Evolutionary conservation across 768 basidiomycete genomes (phyloP).

Genomic region (Xerocomus spinulosus): DNA sequence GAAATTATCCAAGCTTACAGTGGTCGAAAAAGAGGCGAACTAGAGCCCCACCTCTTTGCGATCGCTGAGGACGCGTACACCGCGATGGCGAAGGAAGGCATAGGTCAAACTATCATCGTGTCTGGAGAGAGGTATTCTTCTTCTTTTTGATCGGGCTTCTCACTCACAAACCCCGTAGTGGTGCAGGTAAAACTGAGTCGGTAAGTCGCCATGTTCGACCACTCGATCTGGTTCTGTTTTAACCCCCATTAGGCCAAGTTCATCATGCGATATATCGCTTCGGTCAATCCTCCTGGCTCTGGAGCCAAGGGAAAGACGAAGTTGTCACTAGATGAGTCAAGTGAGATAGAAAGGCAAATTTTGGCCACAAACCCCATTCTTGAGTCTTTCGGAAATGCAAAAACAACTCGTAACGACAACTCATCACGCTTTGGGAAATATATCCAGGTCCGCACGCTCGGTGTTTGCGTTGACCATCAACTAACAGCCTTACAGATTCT

Average conservation of each 20-base stretch:
- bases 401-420: constrained; percentile 98
- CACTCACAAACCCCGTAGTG: constrained; percentile 48
- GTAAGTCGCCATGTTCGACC: constrained; percentile 39
- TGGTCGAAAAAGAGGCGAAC: constrained; percentile 84
- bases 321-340: constrained; percentile 75
- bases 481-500: constrained; percentile 63
- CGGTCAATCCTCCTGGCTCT: constrained; percentile 80
- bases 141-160: not conserved
- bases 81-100: constrained; percentile 89
- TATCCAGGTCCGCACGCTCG: constrained; percentile 64
- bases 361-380: constrained; percentile 99
- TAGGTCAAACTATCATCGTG: constrained; percentile 98
- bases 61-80: constrained; percentile 99
- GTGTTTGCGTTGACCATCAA: not conserved
- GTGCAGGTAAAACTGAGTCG: constrained; percentile 98
- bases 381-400: constrained; percentile 98
- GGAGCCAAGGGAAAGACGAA: constrained; percentile 62
- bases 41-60: constrained; percentile 97
- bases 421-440: constrained; percentile 99
- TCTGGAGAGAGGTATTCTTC: constrained; percentile 85
- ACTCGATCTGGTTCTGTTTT: not conserved
- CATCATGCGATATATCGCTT: constrained; percentile 98
- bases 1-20: constrained; percentile 98
- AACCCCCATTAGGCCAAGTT: constrained; percentile 72
- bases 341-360: constrained; percentile 95